phyloP scores from a whole-genome alignment of 768 basidiomycete species.

The Coprinopsis strossmayeri region DNA sequence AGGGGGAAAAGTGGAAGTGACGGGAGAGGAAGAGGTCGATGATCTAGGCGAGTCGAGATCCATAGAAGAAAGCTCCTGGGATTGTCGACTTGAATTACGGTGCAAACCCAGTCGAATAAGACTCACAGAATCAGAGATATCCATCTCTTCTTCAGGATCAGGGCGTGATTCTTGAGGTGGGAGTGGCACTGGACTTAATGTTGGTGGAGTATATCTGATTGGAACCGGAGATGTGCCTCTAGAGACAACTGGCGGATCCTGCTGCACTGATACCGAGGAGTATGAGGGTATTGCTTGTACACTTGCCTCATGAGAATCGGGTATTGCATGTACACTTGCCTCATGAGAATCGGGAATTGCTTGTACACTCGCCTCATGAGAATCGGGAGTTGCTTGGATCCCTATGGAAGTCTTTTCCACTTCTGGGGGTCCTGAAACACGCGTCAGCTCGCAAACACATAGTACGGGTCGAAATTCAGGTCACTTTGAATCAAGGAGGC shows the following conservation, averaged over 20 bases:
- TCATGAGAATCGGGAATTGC: neutral
- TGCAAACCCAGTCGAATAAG: neutral
- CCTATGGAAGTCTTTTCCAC: neutral
- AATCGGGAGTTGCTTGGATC: neutral
- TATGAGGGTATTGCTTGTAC: neutral
- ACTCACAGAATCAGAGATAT: conserved; percentile 8
- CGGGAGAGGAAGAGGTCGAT: conserved; percentile 18
- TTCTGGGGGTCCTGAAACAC: neutral
- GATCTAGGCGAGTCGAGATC: conserved; percentile 48
- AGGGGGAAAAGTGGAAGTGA: neutral
- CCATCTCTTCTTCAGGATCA: conserved; percentile 6
- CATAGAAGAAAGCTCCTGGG: conserved; percentile 59
- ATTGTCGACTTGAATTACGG: neutral
- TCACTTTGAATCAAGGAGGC: neutral
- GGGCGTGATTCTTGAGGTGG: neutral
- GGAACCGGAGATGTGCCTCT: too few species aligned
- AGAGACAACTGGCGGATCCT: too few species aligned
- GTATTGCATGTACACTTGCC: neutral
- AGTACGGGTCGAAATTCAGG: too few species aligned
- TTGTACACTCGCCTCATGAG: neutral
- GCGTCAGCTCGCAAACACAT: too few species aligned
- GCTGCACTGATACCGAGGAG: neutral
- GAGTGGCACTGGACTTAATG: neutral
- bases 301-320: neutral
- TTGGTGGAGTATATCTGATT: too few species aligned